phyloP scores from a whole-genome alignment of 2,329 filamentous ascomycete species.

The Arthrobotrys conoides region DNA sequence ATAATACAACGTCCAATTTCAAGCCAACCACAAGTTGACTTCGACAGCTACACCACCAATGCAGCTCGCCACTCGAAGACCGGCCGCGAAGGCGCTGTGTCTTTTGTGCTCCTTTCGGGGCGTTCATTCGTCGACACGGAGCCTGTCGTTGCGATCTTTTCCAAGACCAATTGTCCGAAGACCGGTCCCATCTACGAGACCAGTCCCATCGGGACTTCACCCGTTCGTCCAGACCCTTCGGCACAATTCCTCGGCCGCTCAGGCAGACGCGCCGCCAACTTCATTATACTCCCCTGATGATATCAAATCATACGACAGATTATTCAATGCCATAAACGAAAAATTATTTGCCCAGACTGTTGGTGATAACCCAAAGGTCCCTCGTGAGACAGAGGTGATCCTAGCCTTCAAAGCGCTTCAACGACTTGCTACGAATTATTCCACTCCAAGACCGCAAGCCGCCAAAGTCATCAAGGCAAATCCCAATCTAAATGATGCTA shows the following conservation, averaged over 20 bases:
- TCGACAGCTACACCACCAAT: conserved; percentile 23
- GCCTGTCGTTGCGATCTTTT: conserved; percentile 7
- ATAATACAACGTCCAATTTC: conserved; percentile 40
- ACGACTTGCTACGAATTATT: conserved; percentile 63
- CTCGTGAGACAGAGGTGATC: conserved; percentile 61
- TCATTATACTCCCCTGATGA: conserved; percentile 47
- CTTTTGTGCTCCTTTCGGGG: conserved; percentile 52
- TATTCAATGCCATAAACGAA: conserved; percentile 56
- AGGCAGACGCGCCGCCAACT: conserved; percentile 15
- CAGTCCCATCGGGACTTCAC: background rate
- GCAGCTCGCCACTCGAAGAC: conserved; percentile 48
- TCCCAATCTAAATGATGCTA: conserved; percentile 65
- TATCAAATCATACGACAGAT: conserved; percentile 39
- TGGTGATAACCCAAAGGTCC: conserved; percentile 50
- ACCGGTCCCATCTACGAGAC: background rate
- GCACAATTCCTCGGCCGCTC: conserved; percentile 28
- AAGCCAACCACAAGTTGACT: conserved; percentile 2
- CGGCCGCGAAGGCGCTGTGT: conserved; percentile 46
- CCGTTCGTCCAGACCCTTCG: conserved; percentile 24
- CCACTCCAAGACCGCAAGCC: conserved; percentile 58
- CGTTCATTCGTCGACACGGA: conserved; percentile 25
- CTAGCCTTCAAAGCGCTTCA: conserved; percentile 62
- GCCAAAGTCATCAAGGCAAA: conserved; percentile 61
- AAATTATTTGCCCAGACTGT: conserved; percentile 54
- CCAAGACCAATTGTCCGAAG: conserved; percentile 29